Base-by-base conservation (phyloP, 2,329 filamentous ascomycete genomes). In the Xylariales sp. region DNA sequence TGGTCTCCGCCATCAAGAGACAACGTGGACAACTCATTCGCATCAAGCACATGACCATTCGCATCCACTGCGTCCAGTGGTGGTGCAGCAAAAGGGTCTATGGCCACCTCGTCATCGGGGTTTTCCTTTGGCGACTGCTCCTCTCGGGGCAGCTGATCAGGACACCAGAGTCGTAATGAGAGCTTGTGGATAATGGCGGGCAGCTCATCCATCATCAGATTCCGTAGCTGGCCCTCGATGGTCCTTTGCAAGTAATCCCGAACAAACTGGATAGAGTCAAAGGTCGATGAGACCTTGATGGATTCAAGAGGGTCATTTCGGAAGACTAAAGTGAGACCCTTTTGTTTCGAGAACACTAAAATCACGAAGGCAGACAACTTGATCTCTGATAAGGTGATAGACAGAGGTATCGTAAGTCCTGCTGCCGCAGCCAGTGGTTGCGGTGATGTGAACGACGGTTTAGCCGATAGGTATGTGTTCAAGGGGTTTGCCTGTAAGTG, bases 201-300 rank as follows among this genome's bases (percentile, higher is more conserved):
- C 18, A 98, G 68, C 61, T 98, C 93, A 50, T 98, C 91, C 89
- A 97, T 97, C 73, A 98, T 95, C 50, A 98, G 62, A 41, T 90
- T 88, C 21, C 93, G 83, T 46, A 98, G 68, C 63, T 97, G 93
- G 38, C 80, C 86, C 66, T 98, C 93, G 54, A 98, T 98, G 46
- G 91, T 95, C 61, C 88, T 86, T 60, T 98, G 93, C 43, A 98
- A 71, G 62, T 97, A 97, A 63, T 98, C 90, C 52, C 93, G 85
- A 48, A 98, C 93, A 59, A 98, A 98, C 32, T 93, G 91, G 56
- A 98, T 98, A 10, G 91, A 95, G 69, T 98, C 93, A 64, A 98
- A 98, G 32, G 93, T 98, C 52, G 91, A 97, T 1, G 91, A 97
- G 51, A 98, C 93, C 70, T 96, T 97, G 57, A 98, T 81, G 4